Base-by-base conservation (phyloP, 495 filamentous ascomycete genomes). In the Penicillium goetzii region DNA sequence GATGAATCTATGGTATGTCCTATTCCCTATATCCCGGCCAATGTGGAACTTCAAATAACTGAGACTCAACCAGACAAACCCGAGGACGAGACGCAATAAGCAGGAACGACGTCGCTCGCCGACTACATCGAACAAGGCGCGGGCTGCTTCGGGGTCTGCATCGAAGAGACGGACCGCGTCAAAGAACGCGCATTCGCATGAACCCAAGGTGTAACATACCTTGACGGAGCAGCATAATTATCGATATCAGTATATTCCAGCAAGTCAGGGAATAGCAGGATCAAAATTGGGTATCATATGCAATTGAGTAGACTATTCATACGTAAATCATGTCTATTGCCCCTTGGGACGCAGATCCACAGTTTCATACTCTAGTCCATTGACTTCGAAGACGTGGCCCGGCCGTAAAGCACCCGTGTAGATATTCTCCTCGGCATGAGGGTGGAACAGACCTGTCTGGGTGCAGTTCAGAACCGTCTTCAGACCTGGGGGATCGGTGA, bases 401-500 rank as follows among this genome's bases (percentile, higher is more conserved):
- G 89, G 88, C 26, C 89, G 79, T 53, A 90, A 73, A 0, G 93
- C 95, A 73, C 92, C 90, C 0, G 90, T 96, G 70, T 98, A 99
- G 7, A 96, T 83, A 66, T 93, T 85, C 6, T 75, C 67, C 67
- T 90, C 87, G 0, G 72, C 75, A 70, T 94, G 90, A 2, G 88
- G 90, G 76, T 99, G 95, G 72, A 99, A 99, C 3, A 94, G 77
- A 0, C 91, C 89, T 0, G 81, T 83, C 59, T 92, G 84, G 0
- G 73, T 84, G 78, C 95, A 99, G 32, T 84, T 83, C 40, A 93
- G 80, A 28, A 98, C 88, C 14, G 90, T 84, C 62, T 88, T 83
- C 72, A 97, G 83, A 0, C 95, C 95, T 0, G 95, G 96, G 0
- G 95, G 95, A 74, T 97, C 89, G 0, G 95, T 98, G 4, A 99